Evolutionary conservation across 352 stramenopile genomes (phyloP), one percentile per base, ranked within the genome.

Genomic region (Phytophthora constricta): DNA sequence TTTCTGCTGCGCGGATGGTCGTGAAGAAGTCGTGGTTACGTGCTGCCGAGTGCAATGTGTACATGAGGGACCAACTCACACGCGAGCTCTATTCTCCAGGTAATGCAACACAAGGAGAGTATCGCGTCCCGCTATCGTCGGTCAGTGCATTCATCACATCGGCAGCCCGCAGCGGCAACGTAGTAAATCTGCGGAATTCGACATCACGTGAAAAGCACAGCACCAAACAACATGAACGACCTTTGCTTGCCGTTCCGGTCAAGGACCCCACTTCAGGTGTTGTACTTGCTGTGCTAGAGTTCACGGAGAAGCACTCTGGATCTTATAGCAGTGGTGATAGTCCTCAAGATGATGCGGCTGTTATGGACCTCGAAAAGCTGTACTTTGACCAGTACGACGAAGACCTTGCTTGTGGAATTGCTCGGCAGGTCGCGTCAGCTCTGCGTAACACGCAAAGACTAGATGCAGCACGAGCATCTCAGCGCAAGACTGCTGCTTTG

Each of bases 241-340:
- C 76, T 19, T 77, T 97, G 25, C 70, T 97, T 25, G 87, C 79
- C 0, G 78, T 97, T 19, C 91, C 91, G 0, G 90, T 97, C 22
- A 89, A 89, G 39, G 85, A 95, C 69, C 72, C 79, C 1, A 80
- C 77, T 3, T 67, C 70, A 23, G 82, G 80, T n/a, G 56, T 72
- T 17, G 80, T 96, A 8, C 74, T 93, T 2, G 85, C 81, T 45
- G 81, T 89, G 22, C 48, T 93, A 22, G 85, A 90, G 64, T 76
- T 93, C 26, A 51, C 88, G 39, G 84, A 90, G 65, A 91, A 91
- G 48, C 33, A 42, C 13, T 26, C 31, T 4, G 64, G 28, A 7
- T 52, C 43, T 1, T 28, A 56, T 43, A 17, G 11, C 10, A 51
- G 62, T 14, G 19, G n/a, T 5, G 17, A 49, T n/a, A 27, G 5